Percentiles rank a stretch among this genome's conserved stretches.
phyloP scores from a whole-genome alignment of 805 yeast species.

The Sugiyamaella boreocaroliniensis region DNA sequence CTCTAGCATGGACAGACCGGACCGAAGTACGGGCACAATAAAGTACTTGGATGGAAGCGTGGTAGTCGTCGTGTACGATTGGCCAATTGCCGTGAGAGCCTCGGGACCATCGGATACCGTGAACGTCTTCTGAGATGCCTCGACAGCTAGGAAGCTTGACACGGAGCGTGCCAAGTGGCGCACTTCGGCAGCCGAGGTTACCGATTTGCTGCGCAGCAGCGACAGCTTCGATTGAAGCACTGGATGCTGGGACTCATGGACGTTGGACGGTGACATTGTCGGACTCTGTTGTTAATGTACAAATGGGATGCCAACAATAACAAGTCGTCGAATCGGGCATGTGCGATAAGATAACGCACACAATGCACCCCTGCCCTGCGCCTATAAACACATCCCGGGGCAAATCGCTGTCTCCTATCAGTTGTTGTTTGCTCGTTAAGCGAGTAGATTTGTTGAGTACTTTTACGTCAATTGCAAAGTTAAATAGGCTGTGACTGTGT shows the following conservation, averaged over 20 bases:
- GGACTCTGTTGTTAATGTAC: background rate
- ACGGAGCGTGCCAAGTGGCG: conserved; percentile 20
- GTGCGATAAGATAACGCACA: background rate
- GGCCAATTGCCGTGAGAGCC: conserved; percentile 11
- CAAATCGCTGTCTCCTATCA: background rate
- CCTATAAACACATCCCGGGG: background rate
- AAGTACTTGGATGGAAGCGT: conserved; percentile 20
- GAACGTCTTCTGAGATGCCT: conserved; percentile 20
- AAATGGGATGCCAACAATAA: background rate
- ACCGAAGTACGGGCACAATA: conserved; percentile 29
- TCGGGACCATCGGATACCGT: conserved; percentile 4
- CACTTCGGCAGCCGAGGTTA: conserved; percentile 18
- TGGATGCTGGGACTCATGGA: conserved; percentile 23
- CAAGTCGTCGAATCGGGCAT: background rate
- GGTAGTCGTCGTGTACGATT: conserved; percentile 7
- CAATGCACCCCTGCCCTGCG: background rate
- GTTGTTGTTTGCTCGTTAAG: background rate
- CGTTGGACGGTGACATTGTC: conserved; percentile 5
- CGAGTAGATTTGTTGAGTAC: too few species aligned
- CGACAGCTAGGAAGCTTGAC: conserved; percentile 26
- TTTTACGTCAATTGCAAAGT: too few species aligned
- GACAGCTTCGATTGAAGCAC: conserved; percentile 23
- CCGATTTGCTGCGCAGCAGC: conserved; percentile 19
- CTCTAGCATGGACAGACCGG: conserved; percentile 30
- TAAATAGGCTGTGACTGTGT: too few species aligned